Percentiles rank a stretch among this genome's conserved stretches.
phyloP scores from a whole-genome alignment of 108 stramenopile genomes.

The Nitzschia palea region DNA sequence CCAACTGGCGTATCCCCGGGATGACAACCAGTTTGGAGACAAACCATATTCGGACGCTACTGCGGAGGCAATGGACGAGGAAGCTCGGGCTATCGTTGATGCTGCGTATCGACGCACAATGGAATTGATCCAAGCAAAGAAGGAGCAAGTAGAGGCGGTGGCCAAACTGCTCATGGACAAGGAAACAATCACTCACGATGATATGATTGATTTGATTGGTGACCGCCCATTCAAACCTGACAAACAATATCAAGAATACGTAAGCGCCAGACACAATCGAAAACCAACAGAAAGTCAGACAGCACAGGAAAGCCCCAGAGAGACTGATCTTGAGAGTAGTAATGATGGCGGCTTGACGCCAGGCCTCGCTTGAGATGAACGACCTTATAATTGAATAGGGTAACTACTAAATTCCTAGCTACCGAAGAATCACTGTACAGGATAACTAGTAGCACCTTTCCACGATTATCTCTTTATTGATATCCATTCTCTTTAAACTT shows the following conservation, averaged over 20 bases:
- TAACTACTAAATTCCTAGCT: no score
- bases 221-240: constrained; percentile 86
- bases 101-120: constrained; percentile 86
- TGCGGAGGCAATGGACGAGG: constrained; percentile 95
- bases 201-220: constrained; percentile 90
- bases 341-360: constrained; percentile 28
- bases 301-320: background rate
- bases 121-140: constrained; percentile 72
- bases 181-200: constrained; percentile 97
- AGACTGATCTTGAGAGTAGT: background rate
- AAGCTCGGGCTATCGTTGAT: constrained; percentile 90
- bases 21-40: constrained; percentile 73
- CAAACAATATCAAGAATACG: constrained; percentile 85
- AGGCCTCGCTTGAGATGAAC: constrained; percentile 25
- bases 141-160: constrained; percentile 76
- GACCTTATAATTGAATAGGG: no score
- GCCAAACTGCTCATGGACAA: constrained; percentile 90
- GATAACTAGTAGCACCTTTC: no score
- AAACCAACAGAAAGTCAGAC: constrained; percentile 5
- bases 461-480: no score
- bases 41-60: constrained; percentile 94
- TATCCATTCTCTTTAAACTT: no score
- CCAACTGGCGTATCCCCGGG: constrained; percentile 90
- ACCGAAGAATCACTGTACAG: no score
- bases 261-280: constrained; percentile 41